These are phyloP conservation scores for Cryoendolithus antarcticus DNA, from an alignment of 2,329 filamentous ascomycete species.

Conservation along the genomic window DNA sequence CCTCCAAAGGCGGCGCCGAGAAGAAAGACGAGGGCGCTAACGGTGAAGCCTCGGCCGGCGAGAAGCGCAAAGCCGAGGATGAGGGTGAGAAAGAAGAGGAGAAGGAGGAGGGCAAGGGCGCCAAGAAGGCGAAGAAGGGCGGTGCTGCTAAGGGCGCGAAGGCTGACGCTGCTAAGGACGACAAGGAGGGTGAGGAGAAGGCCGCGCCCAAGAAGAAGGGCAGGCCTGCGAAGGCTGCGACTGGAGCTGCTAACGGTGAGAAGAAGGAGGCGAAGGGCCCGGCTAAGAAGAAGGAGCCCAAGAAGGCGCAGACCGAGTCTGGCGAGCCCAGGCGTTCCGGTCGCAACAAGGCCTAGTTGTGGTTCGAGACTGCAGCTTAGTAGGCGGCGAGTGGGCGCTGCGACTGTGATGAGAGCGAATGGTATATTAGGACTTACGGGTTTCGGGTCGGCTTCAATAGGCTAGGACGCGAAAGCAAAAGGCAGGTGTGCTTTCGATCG, in stretches of 20 bases:
- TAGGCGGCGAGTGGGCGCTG: too few species aligned
- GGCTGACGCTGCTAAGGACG: conserved; percentile 17
- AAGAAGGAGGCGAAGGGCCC: conserved; percentile 24
- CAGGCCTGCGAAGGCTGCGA: conserved; percentile 28
- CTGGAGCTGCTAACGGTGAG: conserved; percentile 8
- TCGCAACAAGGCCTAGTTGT: conserved; percentile 19
- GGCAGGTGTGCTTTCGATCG: too few species aligned
- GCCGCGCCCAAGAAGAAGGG: conserved; percentile 30
- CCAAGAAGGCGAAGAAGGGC: conserved; percentile 17
- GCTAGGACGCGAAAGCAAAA: too few species aligned
- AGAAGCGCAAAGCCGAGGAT: conserved; percentile 20
- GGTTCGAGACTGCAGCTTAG: too few species aligned
- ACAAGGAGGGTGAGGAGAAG: conserved; percentile 18
- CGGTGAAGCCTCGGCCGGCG: conserved; percentile 18
- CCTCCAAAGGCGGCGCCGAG: conserved; percentile 26
- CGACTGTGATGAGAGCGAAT: too few species aligned
- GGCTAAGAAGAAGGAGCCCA: conserved; percentile 32
- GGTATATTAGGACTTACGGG: too few species aligned
- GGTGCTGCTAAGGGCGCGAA: conserved; percentile 16
- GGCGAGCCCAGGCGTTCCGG: conserved; percentile 36
- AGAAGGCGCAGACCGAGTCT: conserved; percentile 37
- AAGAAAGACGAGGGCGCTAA: conserved; percentile 10
- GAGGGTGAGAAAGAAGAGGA: conserved; percentile 17
- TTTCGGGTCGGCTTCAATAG: too few species aligned
- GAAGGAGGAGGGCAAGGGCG: conserved; percentile 11